Base-by-base conservation (phyloP, 495 filamentous ascomycete species). In the Neurospora sp. region DNA sequence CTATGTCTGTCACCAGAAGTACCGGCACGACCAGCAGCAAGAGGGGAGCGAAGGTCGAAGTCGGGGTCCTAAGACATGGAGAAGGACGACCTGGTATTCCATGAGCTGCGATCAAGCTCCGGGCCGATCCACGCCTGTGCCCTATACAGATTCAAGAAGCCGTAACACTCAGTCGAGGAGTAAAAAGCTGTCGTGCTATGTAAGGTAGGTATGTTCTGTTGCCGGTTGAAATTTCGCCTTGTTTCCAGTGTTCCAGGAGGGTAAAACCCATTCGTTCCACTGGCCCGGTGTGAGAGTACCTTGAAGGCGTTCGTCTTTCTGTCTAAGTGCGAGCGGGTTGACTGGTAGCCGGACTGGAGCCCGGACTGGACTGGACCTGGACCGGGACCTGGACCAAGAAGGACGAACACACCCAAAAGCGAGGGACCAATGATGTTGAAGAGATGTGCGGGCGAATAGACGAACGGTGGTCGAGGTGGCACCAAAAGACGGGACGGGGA, bases 61-160 rank as follows among this genome's bases (percentile, higher is more conserved):
- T 70, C 74, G 75, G 66, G 74, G 76, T 76, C 77, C 74, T 76
- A 77, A 73, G 78, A 81, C 77, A 77, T 77, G 74, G 62, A 72
- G 46, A 75, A 77, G 70, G 76, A 73, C 73, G 76, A 75, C 59
- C 69, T 73, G 79, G 72, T 77, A 73, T 80, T 77, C 79, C 80
- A 80, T 81, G 76, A 74, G 78, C 75, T 80, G 75, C 75, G 54
- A 71, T 54, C 54, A 72, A 74, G 66, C 75, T 66, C 54, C 54
- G 7, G 54, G 18, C 54, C 27, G 14, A 66, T 27, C 54, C 54
- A 66, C 27, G 23, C 23, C 27, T 31, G 54, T 66, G 54, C 14
- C 54, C 14, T 35, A 35, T 27, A 31, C 54, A 66, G 54, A 35
- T 35, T 66, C 54, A 66, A 62, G 27, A 31, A 66, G 54, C 31